phyloP scores from a whole-genome alignment of 2,329 filamentous ascomycete genomes.

The Cordyceps farinosa region DNA sequence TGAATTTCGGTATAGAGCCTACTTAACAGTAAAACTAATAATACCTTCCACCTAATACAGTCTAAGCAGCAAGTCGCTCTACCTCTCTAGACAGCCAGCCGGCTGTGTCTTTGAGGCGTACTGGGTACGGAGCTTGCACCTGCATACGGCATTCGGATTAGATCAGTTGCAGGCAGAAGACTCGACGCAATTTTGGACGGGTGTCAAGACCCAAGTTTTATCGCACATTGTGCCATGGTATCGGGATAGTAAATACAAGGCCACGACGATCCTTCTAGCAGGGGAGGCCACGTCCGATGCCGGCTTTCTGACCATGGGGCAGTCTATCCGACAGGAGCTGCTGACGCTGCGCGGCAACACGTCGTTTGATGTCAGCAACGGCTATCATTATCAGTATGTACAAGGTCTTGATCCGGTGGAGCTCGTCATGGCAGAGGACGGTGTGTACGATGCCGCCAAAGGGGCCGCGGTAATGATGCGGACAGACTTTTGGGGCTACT shows the following conservation, averaged over 20 bases:
- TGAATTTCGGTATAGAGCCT: no score
- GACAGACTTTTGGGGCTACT: neutral
- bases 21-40: no score
- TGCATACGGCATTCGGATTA: neutral
- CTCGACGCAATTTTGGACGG: neutral
- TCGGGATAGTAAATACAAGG: neutral
- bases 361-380: neutral
- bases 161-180: neutral
- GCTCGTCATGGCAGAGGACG: neutral
- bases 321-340: neutral
- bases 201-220: neutral
- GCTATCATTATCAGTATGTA: neutral
- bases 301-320: neutral
- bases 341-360: neutral
- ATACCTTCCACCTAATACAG: neutral
- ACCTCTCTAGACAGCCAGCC: neutral
- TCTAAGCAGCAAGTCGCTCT: neutral
- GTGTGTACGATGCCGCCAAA: slow-evolving; percentile 1
- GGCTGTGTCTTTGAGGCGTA: neutral
- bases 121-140: neutral
- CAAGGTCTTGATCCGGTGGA: neutral
- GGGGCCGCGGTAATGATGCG: neutral
- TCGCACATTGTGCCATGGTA: neutral
- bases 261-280: neutral
- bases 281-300: neutral